phyloP scores from a whole-genome alignment of 2,329 filamentous ascomycete species.

The Fusarium praegraminearum region DNA sequence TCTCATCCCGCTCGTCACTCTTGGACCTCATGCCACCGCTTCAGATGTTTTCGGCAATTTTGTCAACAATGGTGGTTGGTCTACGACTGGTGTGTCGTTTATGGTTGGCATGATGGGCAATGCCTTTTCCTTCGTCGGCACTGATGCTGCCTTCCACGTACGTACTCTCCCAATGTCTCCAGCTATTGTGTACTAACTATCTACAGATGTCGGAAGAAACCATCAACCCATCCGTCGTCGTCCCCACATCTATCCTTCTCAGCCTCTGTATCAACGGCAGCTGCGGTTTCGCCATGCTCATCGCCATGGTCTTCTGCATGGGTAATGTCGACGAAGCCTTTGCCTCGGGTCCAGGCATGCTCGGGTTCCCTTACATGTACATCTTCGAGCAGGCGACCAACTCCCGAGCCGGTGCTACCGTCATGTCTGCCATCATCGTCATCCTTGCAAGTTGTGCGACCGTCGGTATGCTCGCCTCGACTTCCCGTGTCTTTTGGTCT shows the following conservation, averaged over 20 bases:
- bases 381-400: constrained; percentile 66
- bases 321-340: constrained; percentile 60
- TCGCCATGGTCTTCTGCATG: constrained; percentile 67
- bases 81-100: constrained; percentile 58
- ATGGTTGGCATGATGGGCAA: constrained; percentile 59
- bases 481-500: constrained; percentile 68
- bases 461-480: constrained; percentile 67
- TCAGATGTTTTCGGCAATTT: constrained; percentile 59
- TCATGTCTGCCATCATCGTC: constrained; percentile 63
- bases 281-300: constrained; percentile 67
- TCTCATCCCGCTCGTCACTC: constrained; percentile 48
- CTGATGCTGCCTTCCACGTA: constrained; percentile 51
- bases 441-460: constrained; percentile 62
- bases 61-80: constrained; percentile 60
- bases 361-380: constrained; percentile 68
- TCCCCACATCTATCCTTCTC: constrained; percentile 64
- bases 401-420: constrained; percentile 60
- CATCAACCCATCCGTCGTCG: constrained; percentile 60
- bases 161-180: rapidly evolving
- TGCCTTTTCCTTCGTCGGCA: constrained; percentile 53
- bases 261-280: constrained; percentile 63
- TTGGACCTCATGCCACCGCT: constrained; percentile 50
- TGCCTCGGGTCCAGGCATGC: constrained; percentile 56
- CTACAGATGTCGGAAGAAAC: constrained; percentile 60
- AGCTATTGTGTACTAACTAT: background rate